Conservation (phyloP, 345 rosid genomes). For the Populus alba region DNA sequence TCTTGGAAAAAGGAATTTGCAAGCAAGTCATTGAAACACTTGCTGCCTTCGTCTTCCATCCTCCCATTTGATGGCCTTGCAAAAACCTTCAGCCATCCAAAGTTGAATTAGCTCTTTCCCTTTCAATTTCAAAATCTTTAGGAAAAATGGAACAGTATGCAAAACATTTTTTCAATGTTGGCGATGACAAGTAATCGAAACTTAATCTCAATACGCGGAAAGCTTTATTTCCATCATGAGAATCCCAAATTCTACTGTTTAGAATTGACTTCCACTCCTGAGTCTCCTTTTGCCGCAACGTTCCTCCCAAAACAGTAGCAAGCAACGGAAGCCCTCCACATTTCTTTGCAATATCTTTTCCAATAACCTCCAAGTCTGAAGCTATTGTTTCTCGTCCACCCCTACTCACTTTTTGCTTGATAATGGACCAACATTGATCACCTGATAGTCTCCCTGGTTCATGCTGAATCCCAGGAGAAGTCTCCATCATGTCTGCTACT, state of each 20-base stretch:
- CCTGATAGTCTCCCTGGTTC: neutral
- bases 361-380: conserved; percentile 9
- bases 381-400: neutral
- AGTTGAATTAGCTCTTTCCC: neutral
- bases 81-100: conserved; percentile 6
- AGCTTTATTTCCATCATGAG: too few species aligned
- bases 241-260: too few species aligned
- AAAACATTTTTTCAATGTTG: conserved; percentile 10
- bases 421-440: conserved; percentile 19
- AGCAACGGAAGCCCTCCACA: too few species aligned
- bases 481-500: conserved; percentile 13
- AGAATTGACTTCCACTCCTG: too few species aligned
- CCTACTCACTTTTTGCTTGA: conserved; percentile 1
- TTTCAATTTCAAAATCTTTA: neutral
- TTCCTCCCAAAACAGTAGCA: neutral
- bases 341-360: neutral
- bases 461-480: neutral
- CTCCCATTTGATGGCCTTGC: too few species aligned
- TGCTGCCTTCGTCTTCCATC: too few species aligned
- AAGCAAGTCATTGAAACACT: too few species aligned
- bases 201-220: too few species aligned
- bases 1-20: too few species aligned
- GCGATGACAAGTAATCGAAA: neutral
- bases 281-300: neutral
- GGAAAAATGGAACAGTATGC: conserved; percentile 9